Percentiles rank a stretch among this genome's conserved stretches.
Evolutionary conservation across 129 eudicot species (phyloP).

Genomic region (Kitagawia praeruptora): DNA sequence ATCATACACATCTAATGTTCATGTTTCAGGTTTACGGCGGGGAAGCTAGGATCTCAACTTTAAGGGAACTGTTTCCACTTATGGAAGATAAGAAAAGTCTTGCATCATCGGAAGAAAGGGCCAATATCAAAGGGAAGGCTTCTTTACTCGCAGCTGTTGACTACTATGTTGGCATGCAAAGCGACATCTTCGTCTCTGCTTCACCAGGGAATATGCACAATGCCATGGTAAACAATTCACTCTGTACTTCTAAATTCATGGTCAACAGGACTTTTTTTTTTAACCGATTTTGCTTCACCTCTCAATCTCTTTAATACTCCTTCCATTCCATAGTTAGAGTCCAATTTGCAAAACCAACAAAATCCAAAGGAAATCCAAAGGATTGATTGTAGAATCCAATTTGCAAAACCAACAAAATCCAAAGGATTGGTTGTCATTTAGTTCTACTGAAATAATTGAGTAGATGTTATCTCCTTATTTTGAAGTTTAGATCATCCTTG

Average conservation of each 20-base stretch:
- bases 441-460: not conserved
- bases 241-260: not conserved
- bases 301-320: not conserved
- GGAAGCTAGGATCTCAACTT: constrained; percentile 76
- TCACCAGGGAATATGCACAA: constrained; percentile 99
- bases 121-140: constrained; percentile 77
- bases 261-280: not conserved
- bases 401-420: not conserved
- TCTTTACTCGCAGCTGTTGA: constrained; percentile 91
- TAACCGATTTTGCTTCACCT: not conserved
- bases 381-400: not conserved
- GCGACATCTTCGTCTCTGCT: constrained; percentile 89
- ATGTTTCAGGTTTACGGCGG: constrained; percentile 82
- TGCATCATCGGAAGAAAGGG: constrained; percentile 55
- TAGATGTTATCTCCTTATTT: not conserved
- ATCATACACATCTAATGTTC: not conserved
- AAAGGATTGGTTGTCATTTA: not conserved
- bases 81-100: constrained; percentile 89
- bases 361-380: not conserved
- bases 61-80: constrained; percentile 64
- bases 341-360: not conserved
- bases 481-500: not conserved
- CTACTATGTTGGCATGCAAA: constrained; percentile 75
- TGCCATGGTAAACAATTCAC: constrained; percentile 54
- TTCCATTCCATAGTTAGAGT: not conserved